Evolutionary conservation across 2,329 filamentous ascomycete genomes (phyloP), one percentile per base, ranked within the genome.

Genomic region (Epichloe baconii): DNA sequence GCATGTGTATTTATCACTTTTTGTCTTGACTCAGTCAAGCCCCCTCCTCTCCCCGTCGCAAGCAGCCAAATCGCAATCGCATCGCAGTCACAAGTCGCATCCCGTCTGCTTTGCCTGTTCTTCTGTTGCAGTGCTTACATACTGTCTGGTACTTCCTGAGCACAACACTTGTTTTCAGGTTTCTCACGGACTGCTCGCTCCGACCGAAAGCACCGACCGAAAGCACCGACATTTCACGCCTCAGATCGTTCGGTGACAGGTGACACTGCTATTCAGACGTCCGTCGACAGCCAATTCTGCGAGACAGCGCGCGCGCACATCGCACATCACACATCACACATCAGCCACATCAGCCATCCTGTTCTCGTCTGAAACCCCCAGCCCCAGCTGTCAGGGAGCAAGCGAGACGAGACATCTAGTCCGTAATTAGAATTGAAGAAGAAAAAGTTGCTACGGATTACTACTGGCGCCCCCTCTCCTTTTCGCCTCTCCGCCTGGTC

Each of bases 11-110:
- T 6, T 8, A 26, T 26, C 7, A 6, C 12, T 11, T 47, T 43
- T 47, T 43, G 49, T 42, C 49, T 53, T 51, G 52, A 49, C 52
- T 51, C 52, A 36, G 44, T 36, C 52, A 37, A 44, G 49, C 43
- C 40, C 26, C 26, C 49, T 36, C 35, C 44, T 19, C 34, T 46
- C 26, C 26, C 49, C 35, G 44, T 51, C 44, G 44, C 49, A 47
- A 51, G 49, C 49, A 47, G 48, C 23, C 21, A 14, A 31, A n/a
- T 23, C 21, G 40, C 15, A 17, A n/a, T 14, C 36, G 36, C 15
- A 37, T 34, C 36, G 17, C 44, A 26, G 23, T 26, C 26, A 26
- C 23, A 7, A 7, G 23, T 23, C 23, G 6, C 23, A 23, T 23
- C 21, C 21, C 21, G 21, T 23, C 21, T 23, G 21, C 21, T 23